Evolutionary conservation across 2,329 filamentous ascomycete genomes (phyloP), one percentile per base, ranked within the genome.

Genomic region (Fusarium nisikadoi): DNA sequence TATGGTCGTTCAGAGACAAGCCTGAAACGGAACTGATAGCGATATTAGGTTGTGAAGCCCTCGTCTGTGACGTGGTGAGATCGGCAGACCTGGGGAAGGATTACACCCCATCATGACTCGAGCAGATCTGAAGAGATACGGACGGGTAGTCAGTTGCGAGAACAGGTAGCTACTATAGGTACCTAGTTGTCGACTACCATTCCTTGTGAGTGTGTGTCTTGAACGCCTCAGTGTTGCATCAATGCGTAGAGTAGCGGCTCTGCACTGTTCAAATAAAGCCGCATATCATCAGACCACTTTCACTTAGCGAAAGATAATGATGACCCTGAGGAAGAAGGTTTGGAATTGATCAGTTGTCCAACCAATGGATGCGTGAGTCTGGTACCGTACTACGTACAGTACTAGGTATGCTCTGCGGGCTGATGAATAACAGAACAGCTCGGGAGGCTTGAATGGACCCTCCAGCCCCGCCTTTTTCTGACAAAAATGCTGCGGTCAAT

Each of bases 261-360:
- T 41, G 41, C 14, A 38, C 29, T 27, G 23, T 20, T 43, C 16
- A 29, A 68, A 31, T 31, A 31, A 43, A 39, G 49, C 65, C 29
- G 55, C 31, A 49, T 36, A 61, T 39, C 45, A 66, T 70, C 55
- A 71, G 66, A 47, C 68, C 54, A 64, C 41, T 57, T 62, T 56
- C 49, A 10, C 53, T 52, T 36, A 31, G 42, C 31, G 14, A 56
- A 38, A 42, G 56, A 67, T 46, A 68, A 65, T 35, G 33, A 46
- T 35, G 33, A 46, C 46, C 25, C 20, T 38, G 23, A 23, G 53
- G 12, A 60, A 52, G 45, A 59, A 61, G 29, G 46, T 56, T 39
- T 38, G 35, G 12, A 38, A 27, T 52, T 27, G 31, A 52, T 36
- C 27, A 25, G n/a, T 25, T 52, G 23, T 36, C n/a, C 31, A 50